Evolutionary conservation across 495 filamentous ascomycete genomes (phyloP), one percentile per base, ranked within the genome.

Genomic region (Bacidia rubella): DNA sequence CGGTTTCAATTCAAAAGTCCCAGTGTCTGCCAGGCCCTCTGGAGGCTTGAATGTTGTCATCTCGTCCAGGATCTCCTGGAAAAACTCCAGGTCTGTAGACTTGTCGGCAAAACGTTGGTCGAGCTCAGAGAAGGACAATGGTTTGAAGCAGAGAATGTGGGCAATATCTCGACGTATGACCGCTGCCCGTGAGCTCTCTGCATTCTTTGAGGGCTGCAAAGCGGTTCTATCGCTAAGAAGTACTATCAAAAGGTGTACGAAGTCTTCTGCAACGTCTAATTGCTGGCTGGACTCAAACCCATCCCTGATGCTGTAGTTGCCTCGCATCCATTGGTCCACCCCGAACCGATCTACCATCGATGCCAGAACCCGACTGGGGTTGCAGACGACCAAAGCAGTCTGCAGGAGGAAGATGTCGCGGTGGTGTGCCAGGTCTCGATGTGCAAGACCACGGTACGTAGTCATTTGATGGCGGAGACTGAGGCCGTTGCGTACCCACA

Each of bases 401-500:
- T 99, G 92, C 17, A 99, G 68, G 19, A 97, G 74, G 66, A 95
- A 93, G 54, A 99, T 92, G 64, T 99, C 92, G 47, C 92, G 80
- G 61, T 94, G 87, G 61, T 95, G 89, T 1, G 87, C 85, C 47
- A 95, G 83, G 68, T 97, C 90, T 54, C 92, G 76, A 57, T 89
- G 84, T 1, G 77, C 75, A 35, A 96, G 86, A 40, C 86, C 87
- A 44, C 87, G 81, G 60, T 97, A 97, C 11, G 88, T 90, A 15
- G 85, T 82, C 66, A 88, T 88, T 64, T 99, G 92, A 63, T 99
- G 92, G 12, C 87, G 81, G 43, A 99, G 78, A 63, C 89, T 95
- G 57, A 96, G 80, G 9, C 92, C 92, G 62, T 99, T 99, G 29
- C 92, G 82, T 38, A 99, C 93, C 92, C 92, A 99, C 85, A 96